A percentile compares a stretch with the other conserved stretches of the same genome.
phyloP scores from a whole-genome alignment of 352 stramenopile species.

The Blastocystis sp. region DNA sequence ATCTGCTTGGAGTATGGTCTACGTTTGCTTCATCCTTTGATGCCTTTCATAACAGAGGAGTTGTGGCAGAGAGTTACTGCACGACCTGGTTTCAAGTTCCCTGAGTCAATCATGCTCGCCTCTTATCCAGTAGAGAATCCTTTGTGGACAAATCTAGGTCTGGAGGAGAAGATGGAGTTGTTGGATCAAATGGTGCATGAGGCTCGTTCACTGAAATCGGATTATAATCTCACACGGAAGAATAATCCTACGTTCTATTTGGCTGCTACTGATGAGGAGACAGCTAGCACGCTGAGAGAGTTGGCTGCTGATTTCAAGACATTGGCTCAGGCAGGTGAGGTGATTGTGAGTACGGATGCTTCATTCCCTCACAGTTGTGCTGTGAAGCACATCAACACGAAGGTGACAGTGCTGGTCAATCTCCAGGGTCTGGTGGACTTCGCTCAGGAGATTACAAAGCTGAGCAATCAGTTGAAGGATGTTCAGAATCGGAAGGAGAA shows the following conservation, averaged over 20 bases:
- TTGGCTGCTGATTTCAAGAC: constrained; percentile 88
- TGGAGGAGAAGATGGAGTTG: constrained; percentile 83
- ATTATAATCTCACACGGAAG: constrained; percentile 77
- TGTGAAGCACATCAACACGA: constrained; percentile 85
- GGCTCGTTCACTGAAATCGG: constrained; percentile 80
- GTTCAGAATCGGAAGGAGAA: constrained; percentile 62
- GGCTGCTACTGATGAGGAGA: constrained; percentile 75
- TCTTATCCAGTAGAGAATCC: constrained; percentile 72
- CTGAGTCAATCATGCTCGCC: constrained; percentile 77
- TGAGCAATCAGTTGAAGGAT: constrained; percentile 69
- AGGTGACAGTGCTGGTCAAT: constrained; percentile 81
- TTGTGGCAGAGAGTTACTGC: constrained; percentile 85
- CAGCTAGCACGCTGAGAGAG: constrained; percentile 72
- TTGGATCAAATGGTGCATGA: constrained; percentile 83
- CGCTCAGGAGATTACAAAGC: constrained; percentile 73
- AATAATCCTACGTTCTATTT: constrained; percentile 75
- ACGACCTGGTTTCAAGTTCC: constrained; percentile 68
- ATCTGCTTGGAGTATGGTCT: constrained; percentile 86
- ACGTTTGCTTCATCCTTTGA: constrained; percentile 91
- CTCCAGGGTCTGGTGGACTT: constrained; percentile 66
- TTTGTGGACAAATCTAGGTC: constrained; percentile 77
- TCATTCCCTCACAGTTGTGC: constrained; percentile 71
- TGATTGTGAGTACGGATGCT: constrained; percentile 70
- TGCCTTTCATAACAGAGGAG: constrained; percentile 99
- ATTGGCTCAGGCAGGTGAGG: constrained; percentile 80